A percentile compares a stretch with the other conserved stretches of the same genome.
phyloP scores from a whole-genome alignment of 345 rosid species.

The Salix arbutifolia region DNA sequence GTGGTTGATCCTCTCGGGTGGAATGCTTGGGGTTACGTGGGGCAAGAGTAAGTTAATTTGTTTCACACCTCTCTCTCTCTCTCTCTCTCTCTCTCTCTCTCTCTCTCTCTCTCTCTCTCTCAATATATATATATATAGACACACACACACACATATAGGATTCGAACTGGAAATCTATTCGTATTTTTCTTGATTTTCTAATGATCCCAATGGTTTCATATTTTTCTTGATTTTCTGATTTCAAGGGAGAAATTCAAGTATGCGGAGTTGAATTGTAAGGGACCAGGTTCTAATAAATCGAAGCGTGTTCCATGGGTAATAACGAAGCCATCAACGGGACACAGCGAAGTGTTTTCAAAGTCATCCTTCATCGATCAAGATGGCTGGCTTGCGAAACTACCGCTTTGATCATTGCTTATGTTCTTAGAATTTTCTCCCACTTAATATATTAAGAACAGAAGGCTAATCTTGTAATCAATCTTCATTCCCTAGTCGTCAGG shows the following conservation, averaged over 20 bases:
- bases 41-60: constrained; percentile 11
- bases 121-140: too few relatives aligned
- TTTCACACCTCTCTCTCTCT: too few relatives aligned
- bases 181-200: too few relatives aligned
- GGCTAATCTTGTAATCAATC: too few relatives aligned
- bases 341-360: neutral
- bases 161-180: too few relatives aligned
- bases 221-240: neutral
- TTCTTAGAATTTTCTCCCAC: neutral
- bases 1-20: constrained; percentile 25
- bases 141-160: too few relatives aligned
- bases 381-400: constrained; percentile 42
- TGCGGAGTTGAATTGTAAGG: constrained; percentile 13
- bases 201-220: too few relatives aligned
- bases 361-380: constrained; percentile 35
- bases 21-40: constrained; percentile 21
- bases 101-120: too few relatives aligned
- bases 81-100: too few relatives aligned
- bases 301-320: constrained; percentile 28
- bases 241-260: constrained; percentile 26
- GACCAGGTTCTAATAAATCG: constrained; percentile 26
- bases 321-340: constrained; percentile 3
- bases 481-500: too few relatives aligned
- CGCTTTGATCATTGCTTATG: neutral
- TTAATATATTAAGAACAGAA: too few relatives aligned